These are phyloP conservation scores for Backusella circina DNA, from an alignment of 192 early-diverging fungal genomes.

Conservation along the genomic window DNA sequence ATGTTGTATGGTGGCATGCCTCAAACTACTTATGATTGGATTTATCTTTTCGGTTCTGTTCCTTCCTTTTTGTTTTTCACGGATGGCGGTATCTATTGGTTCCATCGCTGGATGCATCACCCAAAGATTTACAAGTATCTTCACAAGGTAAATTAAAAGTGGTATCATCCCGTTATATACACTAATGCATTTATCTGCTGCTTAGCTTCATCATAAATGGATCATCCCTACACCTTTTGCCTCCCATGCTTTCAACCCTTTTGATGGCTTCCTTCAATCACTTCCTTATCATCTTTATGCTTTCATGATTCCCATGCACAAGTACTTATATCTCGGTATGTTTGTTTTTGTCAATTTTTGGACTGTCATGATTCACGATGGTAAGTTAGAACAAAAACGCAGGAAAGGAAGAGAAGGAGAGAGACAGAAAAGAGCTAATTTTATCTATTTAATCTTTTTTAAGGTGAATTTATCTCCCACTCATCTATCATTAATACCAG, in stretches of 20 bases:
- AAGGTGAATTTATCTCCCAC: conserved; percentile 69
- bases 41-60: conserved; percentile 66
- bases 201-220: conserved; percentile 54
- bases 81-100: conserved; percentile 95
- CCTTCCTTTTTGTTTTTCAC: conserved; percentile 86
- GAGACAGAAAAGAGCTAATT: not conserved
- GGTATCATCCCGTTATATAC: not conserved
- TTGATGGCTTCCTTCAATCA: conserved; percentile 95
- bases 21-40: conserved; percentile 56
- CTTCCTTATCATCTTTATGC: conserved; percentile 94
- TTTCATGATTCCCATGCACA: conserved; percentile 88
- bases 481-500: conserved; percentile 77
- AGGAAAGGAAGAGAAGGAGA: not conserved
- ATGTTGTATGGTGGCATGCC: conserved; percentile 44
- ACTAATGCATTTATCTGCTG: not conserved
- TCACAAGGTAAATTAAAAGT: conserved; percentile 64
- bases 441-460: not conserved
- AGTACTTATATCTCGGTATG: conserved; percentile 80
- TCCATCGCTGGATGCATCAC: conserved; percentile 91
- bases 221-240: conserved; percentile 88
- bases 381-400: no score
- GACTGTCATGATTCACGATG: conserved; percentile 98
- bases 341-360: conserved; percentile 92
- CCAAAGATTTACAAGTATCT: conserved; percentile 84
- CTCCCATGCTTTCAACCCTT: conserved; percentile 91